These are phyloP conservation scores for Talaromyces atroroseus DNA, from an alignment of 2,329 filamentous ascomycete species.

Conservation along the genomic window DNA sequence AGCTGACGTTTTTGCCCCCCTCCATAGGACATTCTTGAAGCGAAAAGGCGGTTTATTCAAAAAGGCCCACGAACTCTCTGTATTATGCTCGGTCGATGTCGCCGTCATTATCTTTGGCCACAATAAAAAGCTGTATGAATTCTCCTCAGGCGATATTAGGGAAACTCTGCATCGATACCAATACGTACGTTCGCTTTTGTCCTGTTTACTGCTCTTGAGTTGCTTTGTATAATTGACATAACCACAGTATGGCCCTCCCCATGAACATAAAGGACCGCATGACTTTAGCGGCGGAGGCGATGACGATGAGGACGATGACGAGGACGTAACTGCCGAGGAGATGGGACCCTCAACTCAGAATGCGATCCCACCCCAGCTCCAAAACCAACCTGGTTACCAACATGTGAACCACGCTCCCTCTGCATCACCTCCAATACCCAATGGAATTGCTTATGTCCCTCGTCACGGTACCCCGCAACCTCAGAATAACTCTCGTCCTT, in stretches of 20 bases:
- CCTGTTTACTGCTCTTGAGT: conserved; percentile 3
- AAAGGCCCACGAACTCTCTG: conserved; percentile 97
- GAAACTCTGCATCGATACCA: conserved; percentile 83
- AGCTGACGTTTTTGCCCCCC: conserved; percentile 13
- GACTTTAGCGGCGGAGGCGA: conserved; percentile 78
- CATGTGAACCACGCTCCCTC: conserved; percentile 82
- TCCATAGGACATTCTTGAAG: conserved; percentile 83
- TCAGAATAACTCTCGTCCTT: conserved; percentile 66
- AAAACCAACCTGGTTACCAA: conserved; percentile 60
- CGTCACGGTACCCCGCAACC: conserved; percentile 80
- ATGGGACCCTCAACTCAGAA: conserved; percentile 47
- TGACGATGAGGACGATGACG: conserved; percentile 76
- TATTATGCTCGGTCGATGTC: conserved; percentile 96
- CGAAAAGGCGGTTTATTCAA: conserved; percentile 98
- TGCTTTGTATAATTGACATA: conserved; percentile 16
- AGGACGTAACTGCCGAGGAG: conserved; percentile 66
- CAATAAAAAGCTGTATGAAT: conserved; percentile 99
- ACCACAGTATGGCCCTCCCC: conserved; percentile 76
- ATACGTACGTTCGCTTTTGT: conserved; percentile 63
- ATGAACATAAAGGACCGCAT: conserved; percentile 90
- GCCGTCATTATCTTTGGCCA: conserved; percentile 97
- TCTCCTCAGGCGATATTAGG: conserved; percentile 88
- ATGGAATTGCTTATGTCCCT: conserved; percentile 64
- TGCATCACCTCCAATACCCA: conserved; percentile 80
- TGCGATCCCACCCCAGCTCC: conserved; percentile 66